These are phyloP conservation scores for Borovskyia barvae DNA, from an alignment of 208 protist genomes.

Conservation along the genomic window DNA sequence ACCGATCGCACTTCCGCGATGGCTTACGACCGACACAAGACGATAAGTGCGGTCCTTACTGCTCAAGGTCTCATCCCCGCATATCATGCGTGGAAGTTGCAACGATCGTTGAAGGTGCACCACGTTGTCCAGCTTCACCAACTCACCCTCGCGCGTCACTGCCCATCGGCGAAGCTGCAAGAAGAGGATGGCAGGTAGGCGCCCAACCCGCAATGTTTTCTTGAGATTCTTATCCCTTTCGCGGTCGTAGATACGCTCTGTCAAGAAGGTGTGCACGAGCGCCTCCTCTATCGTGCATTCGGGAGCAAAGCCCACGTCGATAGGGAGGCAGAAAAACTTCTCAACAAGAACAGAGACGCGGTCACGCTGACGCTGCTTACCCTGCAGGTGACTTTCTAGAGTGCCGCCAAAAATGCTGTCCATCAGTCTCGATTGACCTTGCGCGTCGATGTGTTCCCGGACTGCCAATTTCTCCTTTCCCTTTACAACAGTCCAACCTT, in stretches of 20 bases:
- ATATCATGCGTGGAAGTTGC: slow-evolving; percentile 58
- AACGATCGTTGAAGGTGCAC: slow-evolving; percentile 54
- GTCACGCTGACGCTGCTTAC: slow-evolving; percentile 47
- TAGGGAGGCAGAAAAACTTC: slow-evolving; percentile 55
- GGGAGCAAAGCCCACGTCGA: slow-evolving; percentile 62
- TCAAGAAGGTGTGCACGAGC: slow-evolving; percentile 55
- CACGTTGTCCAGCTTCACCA: slow-evolving; percentile 83
- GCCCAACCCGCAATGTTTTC: slow-evolving; percentile 53
- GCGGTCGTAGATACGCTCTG: slow-evolving; percentile 61
- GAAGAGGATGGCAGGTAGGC: slow-evolving; percentile 62
- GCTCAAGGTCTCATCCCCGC: slow-evolving; percentile 34
- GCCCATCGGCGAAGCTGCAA: slow-evolving; percentile 81
- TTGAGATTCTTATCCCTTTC: slow-evolving; percentile 51
- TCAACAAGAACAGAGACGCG: slow-evolving; percentile 66
- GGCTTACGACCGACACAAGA: slow-evolving; percentile 63
- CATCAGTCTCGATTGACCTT: slow-evolving; percentile 51
- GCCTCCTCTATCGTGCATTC: slow-evolving; percentile 71
- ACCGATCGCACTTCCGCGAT: slow-evolving; percentile 49
- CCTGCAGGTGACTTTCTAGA: slow-evolving; percentile 69
- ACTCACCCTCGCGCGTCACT: slow-evolving; percentile 75
- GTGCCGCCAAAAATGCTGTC: slow-evolving; percentile 63
- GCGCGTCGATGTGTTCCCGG: slow-evolving; percentile 40
- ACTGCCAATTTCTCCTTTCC: slow-evolving; percentile 54
- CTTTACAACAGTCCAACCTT: slow-evolving; percentile 72
- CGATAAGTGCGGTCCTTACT: slow-evolving; percentile 55